Evolutionary conservation across 257 asterid genomes (phyloP).

Genomic region (Petunia secreta): DNA sequence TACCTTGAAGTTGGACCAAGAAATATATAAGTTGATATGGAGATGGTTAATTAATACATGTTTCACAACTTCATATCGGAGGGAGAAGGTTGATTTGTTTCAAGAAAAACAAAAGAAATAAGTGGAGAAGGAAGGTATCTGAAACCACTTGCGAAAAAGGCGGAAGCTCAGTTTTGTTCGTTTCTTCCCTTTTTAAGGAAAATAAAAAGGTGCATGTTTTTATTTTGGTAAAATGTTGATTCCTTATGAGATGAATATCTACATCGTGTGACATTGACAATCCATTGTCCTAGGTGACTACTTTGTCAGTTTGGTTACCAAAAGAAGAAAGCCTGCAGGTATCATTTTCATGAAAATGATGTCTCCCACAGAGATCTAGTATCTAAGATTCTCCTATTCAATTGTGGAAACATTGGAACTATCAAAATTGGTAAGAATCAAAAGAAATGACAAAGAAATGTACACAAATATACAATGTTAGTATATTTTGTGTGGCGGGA

Average conservation of each 20-base stretch:
- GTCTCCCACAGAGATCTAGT: background rate
- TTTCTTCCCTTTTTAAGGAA: constrained; percentile 1
- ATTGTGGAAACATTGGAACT: background rate
- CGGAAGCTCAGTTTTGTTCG: background rate
- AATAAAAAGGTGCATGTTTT: background rate
- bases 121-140: background rate
- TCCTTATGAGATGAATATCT: background rate
- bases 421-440: no score
- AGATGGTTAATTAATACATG: background rate
- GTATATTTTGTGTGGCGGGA: background rate
- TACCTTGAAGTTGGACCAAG: background rate
- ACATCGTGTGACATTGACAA: background rate
- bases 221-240: background rate
- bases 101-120: background rate
- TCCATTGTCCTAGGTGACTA: background rate
- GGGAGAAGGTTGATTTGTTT: background rate
- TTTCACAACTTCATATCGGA: background rate
- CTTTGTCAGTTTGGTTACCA: background rate
- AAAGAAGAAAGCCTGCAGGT: background rate
- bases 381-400: background rate
- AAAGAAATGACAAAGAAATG: background rate
- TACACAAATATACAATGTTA: background rate
- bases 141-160: background rate
- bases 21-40: background rate
- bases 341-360: background rate